Base-by-base conservation (phyloP, 1,284 basidiomycete species). In the Pyrrhoderma lamaoense region DNA sequence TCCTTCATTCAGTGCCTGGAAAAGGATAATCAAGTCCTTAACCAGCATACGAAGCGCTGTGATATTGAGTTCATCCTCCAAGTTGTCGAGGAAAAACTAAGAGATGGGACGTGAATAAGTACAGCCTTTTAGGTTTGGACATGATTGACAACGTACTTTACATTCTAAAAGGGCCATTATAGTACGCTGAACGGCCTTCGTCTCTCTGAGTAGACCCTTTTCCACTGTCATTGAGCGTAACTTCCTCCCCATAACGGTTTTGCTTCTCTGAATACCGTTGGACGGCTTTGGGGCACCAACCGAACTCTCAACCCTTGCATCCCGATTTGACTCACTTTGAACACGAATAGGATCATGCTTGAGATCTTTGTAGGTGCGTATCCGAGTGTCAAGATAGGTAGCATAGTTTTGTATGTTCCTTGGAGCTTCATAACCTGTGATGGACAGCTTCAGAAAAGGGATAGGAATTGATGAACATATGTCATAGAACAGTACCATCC, bases 1-100 rank as follows among this genome's bases (percentile, higher is more conserved):
- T 52, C 95, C 95, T 64, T 99, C 95, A 62, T 99, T 99, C 55
- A 93, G 88, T 2, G 92, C 93, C 63, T 96, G 94, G 67, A 98
- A 98, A 16, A 99, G 74, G 51, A 96, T 89, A 45, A 99, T 76
- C 5, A 99, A 76, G 65, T 99, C 96, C 64, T 98, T 98, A 59
- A 98, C 89, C n/a, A 96, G 75, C 87, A 99, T 91, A 39, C 91
- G 78, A 55, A 97, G 76, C 1, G 96, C 92, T 1, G 89, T 83
- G 52, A 91, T 85, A 0, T 87, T 91, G 47, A 98, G 77, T 60
- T 96, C 90, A 63, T 99, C 94, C 60, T 91, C 86, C 21, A 95
- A 71, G 63, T 97, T 85, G 61, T 98, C 95, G 49, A 92, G 70
- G 68, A 96, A 99, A 67, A 99, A 96, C 87, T 93, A 58, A 4